phyloP scores from a whole-genome alignment of 495 filamentous ascomycete species.

The Beverwykella pulmonaria region DNA sequence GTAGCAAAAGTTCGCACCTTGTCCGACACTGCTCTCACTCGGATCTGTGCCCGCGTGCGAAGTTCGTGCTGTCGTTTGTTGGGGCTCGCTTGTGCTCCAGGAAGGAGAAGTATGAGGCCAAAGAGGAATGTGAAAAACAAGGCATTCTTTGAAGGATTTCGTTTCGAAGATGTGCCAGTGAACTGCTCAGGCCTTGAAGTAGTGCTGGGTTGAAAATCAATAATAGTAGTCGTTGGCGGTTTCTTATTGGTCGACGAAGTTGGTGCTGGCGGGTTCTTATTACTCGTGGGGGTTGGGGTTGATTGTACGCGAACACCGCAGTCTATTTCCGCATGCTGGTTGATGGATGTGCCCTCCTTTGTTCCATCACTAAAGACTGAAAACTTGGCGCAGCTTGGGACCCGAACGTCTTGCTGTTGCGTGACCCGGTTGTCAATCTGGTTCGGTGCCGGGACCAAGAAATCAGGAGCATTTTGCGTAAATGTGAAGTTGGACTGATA shows the following conservation, averaged over 20 bases:
- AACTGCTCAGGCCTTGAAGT: conserved; percentile 7
- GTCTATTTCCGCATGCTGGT: background rate
- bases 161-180: background rate
- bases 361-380: conserved; percentile 24
- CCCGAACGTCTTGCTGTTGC: conserved; percentile 22
- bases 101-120: conserved; percentile 13
- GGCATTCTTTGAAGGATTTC: conserved; percentile 2
- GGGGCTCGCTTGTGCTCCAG: conserved; percentile 2
- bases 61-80: conserved; percentile 5
- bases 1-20: conserved; percentile 23
- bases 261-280: background rate
- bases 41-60: conserved; percentile 13
- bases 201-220: conserved; percentile 10
- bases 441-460: conserved; percentile 11
- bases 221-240: background rate
- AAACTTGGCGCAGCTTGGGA: conserved; percentile 19
- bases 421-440: conserved; percentile 13
- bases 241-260: background rate
- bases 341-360: conserved; percentile 13
- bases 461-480: conserved; percentile 26
- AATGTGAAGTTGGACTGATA: conserved; percentile 33
- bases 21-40: conserved; percentile 24
- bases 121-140: conserved; percentile 21
- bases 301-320: conserved; percentile 3
- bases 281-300: background rate